A percentile compares a stretch with the other conserved stretches of the same genome.
Conservation (phyloP, 371 early-diverging fungal genomes). For the Syncephalastrum contaminatum region DNA sequence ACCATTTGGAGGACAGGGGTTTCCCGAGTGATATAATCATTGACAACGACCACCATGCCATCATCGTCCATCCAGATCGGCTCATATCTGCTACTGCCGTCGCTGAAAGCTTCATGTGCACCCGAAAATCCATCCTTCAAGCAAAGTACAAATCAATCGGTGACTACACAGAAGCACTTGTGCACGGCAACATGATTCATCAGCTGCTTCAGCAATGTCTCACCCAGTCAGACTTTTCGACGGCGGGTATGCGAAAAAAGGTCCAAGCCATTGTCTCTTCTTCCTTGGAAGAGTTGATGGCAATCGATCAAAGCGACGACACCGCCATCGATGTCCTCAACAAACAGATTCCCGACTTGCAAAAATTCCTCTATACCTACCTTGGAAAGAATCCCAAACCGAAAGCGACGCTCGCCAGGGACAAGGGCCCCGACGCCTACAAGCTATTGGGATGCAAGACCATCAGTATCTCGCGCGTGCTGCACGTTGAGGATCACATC, state of each 20-base stretch:
- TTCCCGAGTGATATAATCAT: slow-evolving; percentile 33
- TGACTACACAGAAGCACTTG: slow-evolving; percentile 56
- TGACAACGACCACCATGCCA: slow-evolving; percentile 45
- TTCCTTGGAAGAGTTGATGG: slow-evolving; percentile 63
- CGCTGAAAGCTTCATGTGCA: slow-evolving; percentile 73
- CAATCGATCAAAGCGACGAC: slow-evolving; percentile 60
- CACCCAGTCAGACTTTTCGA: slow-evolving; percentile 53
- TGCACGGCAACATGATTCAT: slow-evolving; percentile 85
- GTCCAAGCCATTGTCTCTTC: slow-evolving; percentile 45
- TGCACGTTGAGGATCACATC: slow-evolving; percentile 91
- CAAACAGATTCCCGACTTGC: slow-evolving; percentile 35
- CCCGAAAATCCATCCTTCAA: slow-evolving; percentile 75
- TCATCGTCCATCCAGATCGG: slow-evolving; percentile 80
- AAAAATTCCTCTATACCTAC: slow-evolving; percentile 13
- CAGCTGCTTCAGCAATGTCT: slow-evolving; percentile 71
- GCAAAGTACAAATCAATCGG: slow-evolving; percentile 52
- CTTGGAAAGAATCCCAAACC: slow-evolving; percentile 16
- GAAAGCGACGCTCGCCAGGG: slow-evolving; percentile 16
- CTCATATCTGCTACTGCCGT: slow-evolving; percentile 77
- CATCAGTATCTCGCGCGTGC: slow-evolving; percentile 62
- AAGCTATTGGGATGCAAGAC: slow-evolving; percentile 18
- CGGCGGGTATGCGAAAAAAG: slow-evolving; percentile 33
- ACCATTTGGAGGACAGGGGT: slow-evolving; percentile 3
- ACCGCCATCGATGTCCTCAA: slow-evolving; percentile 41
- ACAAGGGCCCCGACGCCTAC: slow-evolving; percentile 20